These are phyloP conservation scores for Fusarium compactum DNA, from an alignment of 2,329 filamentous ascomycete genomes.

Conservation along the genomic window DNA sequence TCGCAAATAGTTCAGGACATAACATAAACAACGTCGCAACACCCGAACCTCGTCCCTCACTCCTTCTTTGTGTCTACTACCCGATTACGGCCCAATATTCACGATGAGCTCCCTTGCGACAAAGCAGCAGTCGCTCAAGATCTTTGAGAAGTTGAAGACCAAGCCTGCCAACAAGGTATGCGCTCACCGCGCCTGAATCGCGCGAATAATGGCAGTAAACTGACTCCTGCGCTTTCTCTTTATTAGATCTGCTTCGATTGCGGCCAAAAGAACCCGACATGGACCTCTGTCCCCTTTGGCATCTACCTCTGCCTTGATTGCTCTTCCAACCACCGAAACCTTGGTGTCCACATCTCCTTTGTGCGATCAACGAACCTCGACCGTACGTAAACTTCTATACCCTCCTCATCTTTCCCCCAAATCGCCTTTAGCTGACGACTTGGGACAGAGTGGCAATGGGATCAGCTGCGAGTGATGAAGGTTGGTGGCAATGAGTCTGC, in stretches of 20 bases:
- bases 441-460: conserved; percentile 92
- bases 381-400: conserved; percentile 70
- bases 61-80: conserved; percentile 17
- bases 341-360: conserved; percentile 99
- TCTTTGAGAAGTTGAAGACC: conserved; percentile 96
- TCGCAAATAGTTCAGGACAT: conserved; percentile 20
- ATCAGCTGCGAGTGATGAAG: conserved; percentile 97
- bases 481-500: conserved; percentile 98
- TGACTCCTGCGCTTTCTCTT: conserved; percentile 16
- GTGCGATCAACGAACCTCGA: conserved; percentile 98
- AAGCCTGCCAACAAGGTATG: conserved; percentile 94
- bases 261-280: conserved; percentile 96
- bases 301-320: conserved; percentile 99
- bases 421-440: conserved; percentile 32
- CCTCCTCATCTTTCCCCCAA: background rate
- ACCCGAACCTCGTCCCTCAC: background rate
- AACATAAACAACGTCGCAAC: conserved; percentile 8
- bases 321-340: conserved; percentile 95
- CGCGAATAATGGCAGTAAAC: conserved; percentile 1
- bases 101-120: conserved; percentile 79
- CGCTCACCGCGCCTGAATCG: background rate
- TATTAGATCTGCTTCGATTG: conserved; percentile 96
- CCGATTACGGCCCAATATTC: conserved; percentile 44
- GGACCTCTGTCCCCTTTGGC: conserved; percentile 96
- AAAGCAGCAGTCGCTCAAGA: conserved; percentile 94